phyloP scores from a whole-genome alignment of 2,329 filamentous ascomycete genomes.

The Hymenoscyphus scutula region DNA sequence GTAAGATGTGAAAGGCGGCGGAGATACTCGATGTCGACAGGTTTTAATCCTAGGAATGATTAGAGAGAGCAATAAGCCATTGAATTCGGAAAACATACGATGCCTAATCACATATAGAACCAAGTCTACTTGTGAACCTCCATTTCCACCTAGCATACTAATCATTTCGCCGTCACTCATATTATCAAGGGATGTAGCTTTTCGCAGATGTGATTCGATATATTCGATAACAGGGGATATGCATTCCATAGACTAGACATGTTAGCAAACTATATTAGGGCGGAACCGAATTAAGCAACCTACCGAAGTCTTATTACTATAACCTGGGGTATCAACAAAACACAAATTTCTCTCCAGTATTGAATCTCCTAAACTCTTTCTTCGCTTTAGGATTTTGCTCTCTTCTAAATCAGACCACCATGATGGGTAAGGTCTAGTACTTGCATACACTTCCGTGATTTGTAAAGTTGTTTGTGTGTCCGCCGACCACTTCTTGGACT shows the following conservation, averaged over 20 bases:
- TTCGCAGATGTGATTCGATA: slow-evolving; percentile 66
- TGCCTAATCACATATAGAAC: slow-evolving; percentile 78
- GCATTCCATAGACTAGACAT: slow-evolving; percentile 49
- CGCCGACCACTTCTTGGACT: slow-evolving; percentile 26
- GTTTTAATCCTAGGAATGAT: slow-evolving; percentile 49
- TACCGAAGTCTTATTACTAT: slow-evolving; percentile 53
- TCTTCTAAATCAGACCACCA: slow-evolving; percentile 86
- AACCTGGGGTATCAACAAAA: slow-evolving; percentile 82
- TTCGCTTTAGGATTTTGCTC: slow-evolving; percentile 55
- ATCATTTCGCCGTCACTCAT: slow-evolving; percentile 73
- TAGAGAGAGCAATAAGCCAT: slow-evolving; percentile 17
- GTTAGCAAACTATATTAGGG: slow-evolving; percentile 29
- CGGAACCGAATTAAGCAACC: slow-evolving; percentile 25
- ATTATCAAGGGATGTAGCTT: slow-evolving; percentile 58
- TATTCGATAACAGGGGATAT: slow-evolving; percentile 66
- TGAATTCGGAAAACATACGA: slow-evolving; percentile 48
- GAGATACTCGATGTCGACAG: slow-evolving; percentile 69
- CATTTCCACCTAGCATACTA: slow-evolving; percentile 74
- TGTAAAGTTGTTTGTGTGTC: slow-evolving; percentile 37
- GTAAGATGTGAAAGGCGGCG: slow-evolving; percentile 68
- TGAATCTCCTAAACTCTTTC: slow-evolving; percentile 71
- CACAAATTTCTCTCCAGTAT: slow-evolving; percentile 89
- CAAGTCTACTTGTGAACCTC: slow-evolving; percentile 79
- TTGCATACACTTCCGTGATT: slow-evolving; percentile 71
- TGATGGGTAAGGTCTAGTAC: slow-evolving; percentile 77